Percentiles rank a stretch among this genome's conserved stretches.
These are phyloP conservation scores for Malassezia yamatoensis DNA, from an alignment of 1,284 basidiomycete genomes.

Conservation along the genomic window DNA sequence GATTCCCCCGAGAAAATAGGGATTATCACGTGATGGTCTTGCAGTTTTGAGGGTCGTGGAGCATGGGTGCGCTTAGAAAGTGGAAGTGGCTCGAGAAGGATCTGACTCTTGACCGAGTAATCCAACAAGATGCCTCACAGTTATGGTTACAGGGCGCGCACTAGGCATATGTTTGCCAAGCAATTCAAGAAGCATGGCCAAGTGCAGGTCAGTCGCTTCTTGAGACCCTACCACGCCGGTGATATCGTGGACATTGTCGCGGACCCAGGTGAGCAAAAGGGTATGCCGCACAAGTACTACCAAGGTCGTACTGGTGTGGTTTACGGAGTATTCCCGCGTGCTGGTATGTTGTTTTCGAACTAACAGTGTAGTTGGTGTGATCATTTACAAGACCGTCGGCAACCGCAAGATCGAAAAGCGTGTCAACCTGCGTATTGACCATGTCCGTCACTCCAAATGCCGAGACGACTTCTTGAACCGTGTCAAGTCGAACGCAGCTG, in stretches of 20 bases:
- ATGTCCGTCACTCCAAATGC: slow-evolving; percentile 96
- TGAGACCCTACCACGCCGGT: slow-evolving; percentile 83
- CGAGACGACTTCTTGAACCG: slow-evolving; percentile 95
- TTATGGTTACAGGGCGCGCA: slow-evolving; percentile 98
- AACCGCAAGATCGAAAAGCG: slow-evolving; percentile 99
- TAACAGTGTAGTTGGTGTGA: slow-evolving; percentile 64
- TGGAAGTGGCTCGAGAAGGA: slow-evolving; percentile 11
- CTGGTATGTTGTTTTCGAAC: slow-evolving; percentile 7
- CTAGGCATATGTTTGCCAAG: slow-evolving; percentile 84
- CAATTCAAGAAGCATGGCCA: slow-evolving; percentile 68
- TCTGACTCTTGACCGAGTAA: slow-evolving; percentile 12
- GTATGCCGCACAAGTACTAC: slow-evolving; percentile 87
- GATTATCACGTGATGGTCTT: slow-evolving; percentile 16
- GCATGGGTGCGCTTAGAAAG: not conserved
- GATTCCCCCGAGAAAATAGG: not conserved
- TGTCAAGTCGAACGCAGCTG: slow-evolving; percentile 82
- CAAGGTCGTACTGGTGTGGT: slow-evolving; percentile 85
- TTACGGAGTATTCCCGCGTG: slow-evolving; percentile 87
- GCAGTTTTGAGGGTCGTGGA: slow-evolving; percentile 7
- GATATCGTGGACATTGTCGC: slow-evolving; percentile 99
- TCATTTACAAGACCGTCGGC: slow-evolving; percentile 96
- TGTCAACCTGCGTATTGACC: slow-evolving; percentile 96
- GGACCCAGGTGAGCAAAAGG: slow-evolving; percentile 97
- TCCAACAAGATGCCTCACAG: slow-evolving; percentile 79
- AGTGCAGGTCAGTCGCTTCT: slow-evolving; percentile 82